Base-by-base conservation (phyloP, 371 early-diverging fungal genomes). In the Apophysomyces variabilis region DNA sequence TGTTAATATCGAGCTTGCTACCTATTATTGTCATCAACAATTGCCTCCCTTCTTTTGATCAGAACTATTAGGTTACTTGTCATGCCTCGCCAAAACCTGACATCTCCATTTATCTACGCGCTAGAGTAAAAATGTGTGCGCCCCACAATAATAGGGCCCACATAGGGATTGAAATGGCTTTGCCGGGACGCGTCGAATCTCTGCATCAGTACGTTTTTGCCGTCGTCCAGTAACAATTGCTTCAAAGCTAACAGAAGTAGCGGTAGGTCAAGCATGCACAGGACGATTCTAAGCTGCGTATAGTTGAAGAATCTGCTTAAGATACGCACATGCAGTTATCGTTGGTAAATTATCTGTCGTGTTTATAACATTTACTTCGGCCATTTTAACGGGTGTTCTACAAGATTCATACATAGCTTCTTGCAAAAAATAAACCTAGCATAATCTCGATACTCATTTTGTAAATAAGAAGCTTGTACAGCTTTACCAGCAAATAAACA, bases 101-200 rank as follows among this genome's bases (percentile, higher is more conserved):
- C 11, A 14, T 14, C 16, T 47, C 43, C 62, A 69, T 75, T 96
- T 95, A 72, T 93, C 97, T 60, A 99, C 95, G 70, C 99, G 99
- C 73, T 93, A 99, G 16, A 94, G 95, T 21, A 99, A 99, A 77
- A 99, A 99, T 78, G 98, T 98, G 80, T 99, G 98, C 16, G 99
- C 99, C 45, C 99, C 99, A 66, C 99, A 92, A 58, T 98, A 99
- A 72, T 96, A 99, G 32, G 94, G 94, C 58, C 96, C 98, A 58
- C 99, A 99, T 43, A 99, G 89, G 14, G 94, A 93, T 82, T 97
- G 96, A 85, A 99, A 99, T 41, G 99, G 89, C 79, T 97, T 86
- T 94, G 96, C 63, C 94, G 94, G 32, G 97, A 96, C 32, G 97
- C 96, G 75, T 94, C 95, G 95, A 94, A 95, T 73, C 91, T 91